Evolutionary conservation across 371 early-diverging fungal genomes (phyloP).

Genomic region (Batrachochytrium dendrobatidis): DNA sequence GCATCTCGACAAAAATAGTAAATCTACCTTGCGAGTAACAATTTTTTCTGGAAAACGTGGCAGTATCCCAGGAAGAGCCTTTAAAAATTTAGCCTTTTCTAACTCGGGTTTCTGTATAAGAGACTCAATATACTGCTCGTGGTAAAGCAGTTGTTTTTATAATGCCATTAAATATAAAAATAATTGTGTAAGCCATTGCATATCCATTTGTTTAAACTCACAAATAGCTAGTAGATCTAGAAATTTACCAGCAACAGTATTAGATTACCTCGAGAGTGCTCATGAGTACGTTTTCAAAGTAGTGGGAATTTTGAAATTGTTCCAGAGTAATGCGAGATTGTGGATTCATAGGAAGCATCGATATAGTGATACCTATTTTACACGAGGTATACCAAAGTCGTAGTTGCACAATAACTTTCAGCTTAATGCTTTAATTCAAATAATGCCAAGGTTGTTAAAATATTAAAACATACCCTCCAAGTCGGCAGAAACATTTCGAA

Average conservation of each 20-base stretch:
- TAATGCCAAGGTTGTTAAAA: too few species aligned
- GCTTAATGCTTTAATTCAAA: too few species aligned
- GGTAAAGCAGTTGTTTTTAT: too few species aligned
- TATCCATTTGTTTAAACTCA: too few species aligned
- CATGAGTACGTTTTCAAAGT: constrained; percentile 5
- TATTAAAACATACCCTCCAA: constrained; percentile 3
- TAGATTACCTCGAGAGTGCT: constrained; percentile 1
- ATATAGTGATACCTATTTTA: background rate
- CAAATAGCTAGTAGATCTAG: constrained; percentile 1
- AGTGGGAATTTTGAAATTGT: constrained; percentile 1
- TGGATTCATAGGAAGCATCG: background rate
- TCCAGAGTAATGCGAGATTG: background rate
- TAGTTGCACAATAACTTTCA: too few species aligned
- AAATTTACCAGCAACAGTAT: background rate
- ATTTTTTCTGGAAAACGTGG: constrained; percentile 6
- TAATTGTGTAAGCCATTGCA: background rate
- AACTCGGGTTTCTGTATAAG: constrained; percentile 8
- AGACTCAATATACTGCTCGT: constrained; percentile 4
- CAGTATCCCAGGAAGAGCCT: constrained; percentile 2
- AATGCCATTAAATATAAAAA: background rate
- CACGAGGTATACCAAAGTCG: too few species aligned
- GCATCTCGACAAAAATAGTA: background rate
- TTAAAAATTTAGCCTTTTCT: constrained; percentile 14
- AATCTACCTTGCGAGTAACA: constrained; percentile 4
- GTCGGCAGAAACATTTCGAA: constrained; percentile 1